Evolutionary conservation across 495 filamentous ascomycete species (phyloP), one percentile per base, ranked within the genome.

Genomic region (Lichina pygmaea): DNA sequence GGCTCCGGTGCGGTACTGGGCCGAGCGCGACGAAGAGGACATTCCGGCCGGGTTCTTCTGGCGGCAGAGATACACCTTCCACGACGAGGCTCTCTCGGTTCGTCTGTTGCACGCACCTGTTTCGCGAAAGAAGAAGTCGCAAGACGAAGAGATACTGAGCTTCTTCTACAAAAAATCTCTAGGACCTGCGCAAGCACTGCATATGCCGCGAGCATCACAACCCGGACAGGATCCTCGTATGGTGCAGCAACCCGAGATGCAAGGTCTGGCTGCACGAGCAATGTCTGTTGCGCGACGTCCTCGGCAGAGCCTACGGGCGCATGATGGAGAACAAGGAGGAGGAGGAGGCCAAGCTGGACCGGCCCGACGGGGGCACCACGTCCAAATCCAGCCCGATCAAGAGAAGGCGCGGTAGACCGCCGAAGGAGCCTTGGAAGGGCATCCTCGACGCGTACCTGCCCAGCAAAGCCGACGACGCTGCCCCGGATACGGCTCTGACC

Each of bases 181-280:
- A 77, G 71, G 61, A 65, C 46, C 62, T 75, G 37, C 62, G 68
- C 24, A 55, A 65, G 31, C 68, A 75, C 45, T 81, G 76, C 53
- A 64, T 67, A 47, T 78, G 74, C 58, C 61, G 66, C 32, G 62
- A 59, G 2, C 71, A 73, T 37, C 70, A 68, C 50, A 76, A 79
- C 49, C 75, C 75, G 3, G 74, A 78, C 43, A 65, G 68, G 12
- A 48, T 62, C 8, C 57, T 78, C 43, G 59, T 74, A 34, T 65
- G 67, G 33, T 81, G 76, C 58, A 63, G 63, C 17, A 63, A 64
- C 41, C 50, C 64, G 6, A 46, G 53, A 4, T 81, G 76, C 55
- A 65, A 66, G 47, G 66, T 64, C 45, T 78, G 75, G 75, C 62
- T 78, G 17, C 76, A 81, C 46, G 65, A 67, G 31, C 58, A 70